phyloP scores from a whole-genome alignment of 2,329 filamentous ascomycete species.

The Cercospora nicotianae region DNA sequence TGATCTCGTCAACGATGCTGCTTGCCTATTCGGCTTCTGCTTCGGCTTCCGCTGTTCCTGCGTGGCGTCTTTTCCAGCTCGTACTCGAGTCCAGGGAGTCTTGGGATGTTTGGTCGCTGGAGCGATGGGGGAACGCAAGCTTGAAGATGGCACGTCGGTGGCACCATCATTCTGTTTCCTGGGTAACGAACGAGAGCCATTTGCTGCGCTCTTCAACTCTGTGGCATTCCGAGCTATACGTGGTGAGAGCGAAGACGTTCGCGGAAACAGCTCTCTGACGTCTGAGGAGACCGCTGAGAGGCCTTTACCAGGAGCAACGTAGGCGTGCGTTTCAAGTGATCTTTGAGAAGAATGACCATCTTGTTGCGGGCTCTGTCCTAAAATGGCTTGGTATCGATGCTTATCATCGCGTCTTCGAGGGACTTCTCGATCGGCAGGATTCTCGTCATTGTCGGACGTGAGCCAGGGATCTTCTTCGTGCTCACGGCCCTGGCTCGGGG shows the following conservation, averaged over 20 bases:
- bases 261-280: slow-evolving; percentile 34
- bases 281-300: slow-evolving; percentile 29
- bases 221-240: background rate
- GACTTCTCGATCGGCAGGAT: background rate
- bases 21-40: background rate
- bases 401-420: slow-evolving; percentile 2
- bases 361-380: background rate
- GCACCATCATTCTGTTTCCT: slow-evolving; percentile 12
- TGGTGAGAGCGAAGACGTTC: slow-evolving; percentile 32
- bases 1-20: background rate
- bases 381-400: background rate
- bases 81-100: slow-evolving; percentile 30
- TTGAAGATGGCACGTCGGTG: background rate
- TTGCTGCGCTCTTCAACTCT: background rate
- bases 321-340: background rate
- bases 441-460: slow-evolving; percentile 32
- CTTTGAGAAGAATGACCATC: background rate
- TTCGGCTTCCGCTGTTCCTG: background rate
- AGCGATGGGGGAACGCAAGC: background rate
- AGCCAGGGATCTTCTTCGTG: slow-evolving; percentile 32
- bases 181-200: background rate
- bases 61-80: slow-evolving; percentile 19
- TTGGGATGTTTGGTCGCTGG: slow-evolving; percentile 17
- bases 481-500: background rate
- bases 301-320: slow-evolving; percentile 19